Evolutionary conservation across 1,284 basidiomycete genomes (phyloP), one percentile per base, ranked within the genome.

Genomic region (Acaromyces ingoldii): DNA sequence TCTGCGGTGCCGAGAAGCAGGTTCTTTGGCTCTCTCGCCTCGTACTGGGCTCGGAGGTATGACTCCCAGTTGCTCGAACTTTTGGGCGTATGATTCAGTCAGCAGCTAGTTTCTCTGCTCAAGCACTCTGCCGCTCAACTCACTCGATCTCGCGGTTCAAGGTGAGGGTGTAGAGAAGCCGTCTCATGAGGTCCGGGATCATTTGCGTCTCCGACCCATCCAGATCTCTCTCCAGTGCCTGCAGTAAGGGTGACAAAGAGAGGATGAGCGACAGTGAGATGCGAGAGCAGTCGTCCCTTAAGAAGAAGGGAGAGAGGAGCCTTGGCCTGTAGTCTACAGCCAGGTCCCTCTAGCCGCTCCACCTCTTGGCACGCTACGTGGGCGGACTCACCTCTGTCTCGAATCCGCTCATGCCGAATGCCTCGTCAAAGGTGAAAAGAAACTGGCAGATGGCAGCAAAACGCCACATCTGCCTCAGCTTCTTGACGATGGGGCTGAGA

Each of bases 81-180:
- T 31, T 4, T 13, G 17, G 6, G 28, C 22, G 3, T 11, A 28
- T 24, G 28, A 6, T 6, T 15, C 13, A 10, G 34, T 28, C 30
- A 28, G 4, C 11, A 4, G 10, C 19, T 24, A 17, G 24, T 26
- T 7, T 30, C 6, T 6, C 29, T 7, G 29, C 29, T 30, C 29
- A 13, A 30, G 13, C 7, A 13, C 29, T 6, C 29, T 30, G 29
- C 29, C 13, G 5, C 21, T 4, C 6, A 11, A 72, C 79, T 63
- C 52, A 79, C 79, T 77, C 76, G 55, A 81, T 78, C 49, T 74
- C 74, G 9, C 77, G 67, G 60, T 81, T 78, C 51, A 79, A 77
- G 0, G 80, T 81, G 44, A 81, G 68, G 6, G 77, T 76, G 56
- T 78, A 79, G 33, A 81, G 75, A 19, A 81, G 62, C 39, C 78